Evolutionary conservation across 2,329 filamentous ascomycete species (phyloP), one percentile per base, ranked within the genome.

Genomic region (Tympanopsis confertula): DNA sequence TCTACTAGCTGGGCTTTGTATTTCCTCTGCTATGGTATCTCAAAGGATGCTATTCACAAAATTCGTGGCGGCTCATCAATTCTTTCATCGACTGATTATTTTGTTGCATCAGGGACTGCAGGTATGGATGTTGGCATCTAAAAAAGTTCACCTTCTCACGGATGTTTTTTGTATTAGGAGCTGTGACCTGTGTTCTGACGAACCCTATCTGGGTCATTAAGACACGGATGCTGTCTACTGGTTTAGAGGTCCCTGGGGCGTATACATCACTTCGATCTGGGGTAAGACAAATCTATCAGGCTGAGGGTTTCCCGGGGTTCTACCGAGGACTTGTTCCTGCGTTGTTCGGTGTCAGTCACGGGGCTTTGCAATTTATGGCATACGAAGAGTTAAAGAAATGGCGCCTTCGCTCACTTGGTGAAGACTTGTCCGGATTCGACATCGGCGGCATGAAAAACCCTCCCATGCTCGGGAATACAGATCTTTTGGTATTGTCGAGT

Each of bases 191-290:
- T 32, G 62, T 85, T 20, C 69, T 89, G 46, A 96, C 91, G 20
- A 96, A 96, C 55, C 91, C 91, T 2, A 80, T 98, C 49, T 98
- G 91, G 91, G 91, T 98, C 3, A 78, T 98, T 56, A 96, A 96
- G 66, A 96, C 89, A 5, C 82, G 91, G 44, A 96, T 98, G 87
- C 68, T 96, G 18, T 86, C 87, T 20, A 88, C 85, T 3, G 85
- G 91, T 46, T 74, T 75, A 36, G 68, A 74, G 39, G 70, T 77
- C 4, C 73, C 70, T 2, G 86, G 86, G 13, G 91, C 89, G 1
- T 98, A 98, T 59, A 70, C 74, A 13, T 81, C 75, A 45, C 85
- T 95, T 66, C 62, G 69, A 45, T 70, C 78, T 36, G 91, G 91
- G 19, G 72, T 79, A 2, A 58, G 57, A 26, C 70, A 76, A 33